Evolutionary conservation across 148 eudicot species (phyloP), one percentile per base, ranked within the genome.

Genomic region (Fallopia convolvulus): DNA sequence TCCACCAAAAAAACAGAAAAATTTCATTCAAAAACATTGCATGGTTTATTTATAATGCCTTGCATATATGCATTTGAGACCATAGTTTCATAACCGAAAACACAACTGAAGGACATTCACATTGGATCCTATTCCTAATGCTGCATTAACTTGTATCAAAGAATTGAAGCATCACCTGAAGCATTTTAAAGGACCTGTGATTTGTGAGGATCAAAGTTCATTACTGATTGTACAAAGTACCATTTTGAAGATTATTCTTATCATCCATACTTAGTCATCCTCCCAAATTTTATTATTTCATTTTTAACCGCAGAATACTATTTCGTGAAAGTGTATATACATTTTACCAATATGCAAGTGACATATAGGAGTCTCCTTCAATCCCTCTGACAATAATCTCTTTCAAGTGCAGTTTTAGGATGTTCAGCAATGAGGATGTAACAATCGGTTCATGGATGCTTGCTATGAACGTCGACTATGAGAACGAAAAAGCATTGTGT

Each of bases 361-460:
- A 2, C 12, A 14, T 15, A 17, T 36, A n/a, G 61, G 61, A 50
- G 5, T 17, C n/a, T 17, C 20, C 56, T n/a, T 50, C 17, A 9
- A 8, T 1, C 47, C 47, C 10, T 44, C 39, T 4, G 39, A 36
- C 21, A 55, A 55, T 68, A 15, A 36, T 65, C 14, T 48, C n/a
- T 66, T 17, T 32, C 56, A 70, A 63, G 76, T 85, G 79, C 92
- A 94, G 98, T 79, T 92, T 94, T 80, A 91, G 98, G 78, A 92
- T 92, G 97, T 94, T 94, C 77, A 94, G 97, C 84, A 94, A 94
- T 83, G 98, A 92, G 83, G 98, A 94, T 86, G 96, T 92, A 41
- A 94, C 96, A 12, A 94, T 94, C 47, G 97, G 98, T 56, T 88
- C 98, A 11, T 92, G 98, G 98, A 94, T 94, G 97, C 95, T 94